Conservation (phyloP, 805 yeast species). For the Hanseniaspora pseudoguilliermondii region DNA sequence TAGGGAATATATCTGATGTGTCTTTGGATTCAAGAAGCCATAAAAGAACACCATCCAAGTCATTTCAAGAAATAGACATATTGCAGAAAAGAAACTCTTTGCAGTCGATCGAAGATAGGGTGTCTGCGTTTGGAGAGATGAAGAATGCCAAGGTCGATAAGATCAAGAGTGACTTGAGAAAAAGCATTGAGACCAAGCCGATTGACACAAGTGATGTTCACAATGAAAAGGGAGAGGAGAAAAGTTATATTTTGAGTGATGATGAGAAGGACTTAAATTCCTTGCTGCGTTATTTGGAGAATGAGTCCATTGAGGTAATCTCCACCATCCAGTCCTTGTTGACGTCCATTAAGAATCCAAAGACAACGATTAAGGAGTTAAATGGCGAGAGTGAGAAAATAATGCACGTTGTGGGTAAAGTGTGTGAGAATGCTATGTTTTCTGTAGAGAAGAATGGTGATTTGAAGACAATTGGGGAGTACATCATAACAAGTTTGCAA, state of each 20-base stretch:
- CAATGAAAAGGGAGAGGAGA: conserved; percentile 77
- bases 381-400: conserved; percentile 66
- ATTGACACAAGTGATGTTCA: conserved; percentile 28
- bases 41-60: neutral
- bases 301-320: conserved; percentile 84
- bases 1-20: neutral
- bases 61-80: neutral
- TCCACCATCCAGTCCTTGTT: conserved; percentile 75
- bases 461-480: conserved; percentile 78
- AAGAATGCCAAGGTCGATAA: neutral
- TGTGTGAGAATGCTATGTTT: conserved; percentile 79
- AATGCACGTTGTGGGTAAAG: conserved; percentile 61
- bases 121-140: conserved; percentile 4
- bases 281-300: conserved; percentile 73
- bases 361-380: conserved; percentile 62
- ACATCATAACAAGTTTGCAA: conserved; percentile 75
- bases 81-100: conserved; percentile 9
- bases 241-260: conserved; percentile 64
- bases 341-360: conserved; percentile 61
- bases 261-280: conserved; percentile 83
- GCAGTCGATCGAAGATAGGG: conserved; percentile 4
- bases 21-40: neutral
- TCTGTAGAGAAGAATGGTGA: conserved; percentile 77
- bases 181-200: neutral
- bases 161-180: neutral